Percentiles rank a stretch among this genome's conserved stretches.
Evolutionary conservation across 2,329 filamentous ascomycete species (phyloP).

Genomic region (Gliomastix tumulicola): DNA sequence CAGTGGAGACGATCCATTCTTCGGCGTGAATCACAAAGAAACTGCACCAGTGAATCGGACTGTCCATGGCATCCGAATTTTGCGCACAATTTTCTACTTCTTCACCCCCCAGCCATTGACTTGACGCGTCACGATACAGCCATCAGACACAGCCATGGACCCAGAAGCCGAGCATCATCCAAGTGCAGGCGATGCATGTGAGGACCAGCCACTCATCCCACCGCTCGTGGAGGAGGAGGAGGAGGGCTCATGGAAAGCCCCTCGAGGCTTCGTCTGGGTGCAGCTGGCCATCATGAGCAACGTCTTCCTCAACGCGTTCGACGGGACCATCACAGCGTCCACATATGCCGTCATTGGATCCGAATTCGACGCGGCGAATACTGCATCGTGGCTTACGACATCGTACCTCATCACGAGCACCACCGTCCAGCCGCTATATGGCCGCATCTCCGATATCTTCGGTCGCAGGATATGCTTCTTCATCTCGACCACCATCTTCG

Average conservation of each 20-base stretch:
- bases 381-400: constrained; percentile 69
- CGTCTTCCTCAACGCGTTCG: constrained; percentile 61
- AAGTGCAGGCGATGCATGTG: too few species aligned
- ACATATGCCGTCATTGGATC: constrained; percentile 69
- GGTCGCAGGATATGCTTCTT: constrained; percentile 59
- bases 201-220: constrained; percentile 14
- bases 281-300: constrained; percentile 57
- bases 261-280: constrained; percentile 48
- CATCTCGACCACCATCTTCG: constrained; percentile 55
- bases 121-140: too few species aligned
- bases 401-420: constrained; percentile 66
- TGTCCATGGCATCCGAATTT: too few species aligned
- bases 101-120: too few species aligned
- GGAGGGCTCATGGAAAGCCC: constrained; percentile 44
- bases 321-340: constrained; percentile 66
- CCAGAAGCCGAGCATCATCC: too few species aligned
- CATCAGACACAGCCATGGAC: too few species aligned
- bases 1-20: too few species aligned
- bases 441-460: constrained; percentile 63
- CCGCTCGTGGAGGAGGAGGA: constrained; percentile 11
- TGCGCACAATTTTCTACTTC: too few species aligned
- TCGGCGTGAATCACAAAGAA: too few species aligned
- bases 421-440: constrained; percentile 66
- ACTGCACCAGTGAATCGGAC: too few species aligned
- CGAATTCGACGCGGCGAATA: constrained; percentile 65